Evolutionary conservation across 257 asterid species (phyloP).

Genomic region (Fraxinus americana): DNA sequence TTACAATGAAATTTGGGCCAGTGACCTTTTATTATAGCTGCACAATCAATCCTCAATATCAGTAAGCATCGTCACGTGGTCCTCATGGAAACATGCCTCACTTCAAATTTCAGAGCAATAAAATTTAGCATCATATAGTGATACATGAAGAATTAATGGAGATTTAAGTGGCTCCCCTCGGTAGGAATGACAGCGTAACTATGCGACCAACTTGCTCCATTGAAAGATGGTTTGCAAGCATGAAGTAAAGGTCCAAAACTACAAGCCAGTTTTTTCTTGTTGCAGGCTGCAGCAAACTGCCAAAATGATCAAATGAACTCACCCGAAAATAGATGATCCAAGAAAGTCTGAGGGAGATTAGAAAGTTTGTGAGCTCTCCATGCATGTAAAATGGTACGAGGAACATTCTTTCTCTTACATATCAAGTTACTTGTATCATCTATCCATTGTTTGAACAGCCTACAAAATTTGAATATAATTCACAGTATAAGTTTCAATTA

Average conservation of each 20-base stretch:
- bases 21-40: no score
- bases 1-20: no score
- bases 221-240: no score
- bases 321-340: constrained; percentile 67
- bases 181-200: no score
- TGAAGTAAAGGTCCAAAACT: no score
- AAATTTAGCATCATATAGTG: no score
- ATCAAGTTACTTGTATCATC: constrained; percentile 48
- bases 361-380: constrained; percentile 52
- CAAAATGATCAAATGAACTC: constrained; percentile 29
- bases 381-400: constrained; percentile 43
- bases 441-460: constrained; percentile 51
- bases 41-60: no score
- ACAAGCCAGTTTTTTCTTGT: constrained; percentile 2
- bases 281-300: constrained; percentile 2
- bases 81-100: constrained; percentile 26
- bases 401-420: constrained; percentile 43
- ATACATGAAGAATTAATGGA: no score
- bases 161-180: no score
- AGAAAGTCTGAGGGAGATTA: constrained; percentile 46
- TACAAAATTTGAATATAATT: constrained; percentile 28
- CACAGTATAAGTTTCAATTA: constrained; percentile 5
- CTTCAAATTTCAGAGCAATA: no score
- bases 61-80: no score
- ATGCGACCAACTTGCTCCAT: no score